These are phyloP conservation scores for Rhododendron kiyosumense DNA, from an alignment of 148 eudicot genomes.

Conservation along the genomic window DNA sequence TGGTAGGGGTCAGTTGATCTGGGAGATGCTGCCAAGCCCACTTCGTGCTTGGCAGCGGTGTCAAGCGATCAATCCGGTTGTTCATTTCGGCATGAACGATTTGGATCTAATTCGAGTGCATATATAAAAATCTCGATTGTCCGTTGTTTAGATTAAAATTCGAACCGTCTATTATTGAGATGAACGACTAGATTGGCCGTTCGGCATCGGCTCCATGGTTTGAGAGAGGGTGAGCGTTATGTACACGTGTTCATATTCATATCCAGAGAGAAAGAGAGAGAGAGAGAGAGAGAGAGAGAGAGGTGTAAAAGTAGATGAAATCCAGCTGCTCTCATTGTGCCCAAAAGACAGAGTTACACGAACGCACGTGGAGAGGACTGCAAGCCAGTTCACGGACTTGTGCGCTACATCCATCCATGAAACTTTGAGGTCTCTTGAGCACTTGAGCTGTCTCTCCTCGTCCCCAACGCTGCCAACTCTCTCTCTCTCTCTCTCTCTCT, in stretches of 20 bases:
- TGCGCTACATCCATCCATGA: not conserved
- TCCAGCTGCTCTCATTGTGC: not conserved
- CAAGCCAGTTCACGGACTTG: not conserved
- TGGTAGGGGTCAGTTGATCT: no score
- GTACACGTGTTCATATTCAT: no score
- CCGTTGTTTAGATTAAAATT: no score
- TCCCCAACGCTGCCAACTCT: not conserved
- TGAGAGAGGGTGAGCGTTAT: no score
- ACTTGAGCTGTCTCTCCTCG: not conserved
- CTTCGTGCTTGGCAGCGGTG: no score
- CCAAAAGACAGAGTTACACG: not conserved
- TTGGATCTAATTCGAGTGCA: no score
- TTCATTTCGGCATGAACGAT: fast-evolving
- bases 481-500: not conserved
- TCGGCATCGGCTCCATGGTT: no score
- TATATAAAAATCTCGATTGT: no score
- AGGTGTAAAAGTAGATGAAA: not conserved
- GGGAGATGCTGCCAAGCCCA: no score
- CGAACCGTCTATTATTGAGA: fast-evolving
- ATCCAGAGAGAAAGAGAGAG: no score
- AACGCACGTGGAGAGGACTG: not conserved
- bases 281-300: no score
- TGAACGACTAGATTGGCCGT: no score
- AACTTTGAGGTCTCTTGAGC: not conserved
- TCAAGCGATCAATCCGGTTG: fast-evolving